A percentile compares a stretch with the other conserved stretches of the same genome.
Evolutionary conservation across 257 asterid genomes (phyloP).

Genomic region (Salvia miltiorrhiza): DNA sequence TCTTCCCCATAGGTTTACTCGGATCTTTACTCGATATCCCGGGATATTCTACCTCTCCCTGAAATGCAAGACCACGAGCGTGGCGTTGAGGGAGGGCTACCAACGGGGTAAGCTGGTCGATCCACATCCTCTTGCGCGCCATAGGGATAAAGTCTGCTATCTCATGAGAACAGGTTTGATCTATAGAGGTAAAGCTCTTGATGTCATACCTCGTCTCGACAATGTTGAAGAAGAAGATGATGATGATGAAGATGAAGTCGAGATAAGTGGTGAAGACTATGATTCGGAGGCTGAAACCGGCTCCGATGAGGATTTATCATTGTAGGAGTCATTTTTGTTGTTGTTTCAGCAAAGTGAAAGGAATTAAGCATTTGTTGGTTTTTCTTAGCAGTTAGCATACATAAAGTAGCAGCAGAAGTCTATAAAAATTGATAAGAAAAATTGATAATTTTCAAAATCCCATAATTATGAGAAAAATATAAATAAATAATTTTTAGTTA

Average conservation of each 20-base stretch:
- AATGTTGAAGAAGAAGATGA: slow-evolving; percentile 32
- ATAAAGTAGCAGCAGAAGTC: too few species aligned
- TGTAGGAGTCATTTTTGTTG: not conserved
- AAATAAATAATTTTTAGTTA: too few species aligned
- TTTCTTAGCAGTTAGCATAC: too few species aligned
- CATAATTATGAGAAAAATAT: too few species aligned
- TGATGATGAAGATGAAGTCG: slow-evolving; percentile 44
- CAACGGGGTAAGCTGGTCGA: slow-evolving; percentile 66
- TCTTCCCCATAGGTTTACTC: slow-evolving; percentile 86
- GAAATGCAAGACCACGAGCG: slow-evolving; percentile 90
- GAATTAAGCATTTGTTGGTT: too few species aligned
- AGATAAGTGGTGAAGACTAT: slow-evolving; percentile 20
- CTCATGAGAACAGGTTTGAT: slow-evolving; percentile 90
- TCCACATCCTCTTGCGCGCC: slow-evolving; percentile 62
- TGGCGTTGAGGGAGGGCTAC: slow-evolving; percentile 84
- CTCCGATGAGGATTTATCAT: slow-evolving; percentile 49
- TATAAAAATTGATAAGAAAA: too few species aligned
- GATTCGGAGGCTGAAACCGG: slow-evolving; percentile 42
- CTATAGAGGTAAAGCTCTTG: slow-evolving; percentile 62
- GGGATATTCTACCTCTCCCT: slow-evolving; percentile 85
- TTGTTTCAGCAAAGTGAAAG: too few species aligned
- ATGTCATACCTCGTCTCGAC: slow-evolving; percentile 48
- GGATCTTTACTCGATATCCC: slow-evolving; percentile 88
- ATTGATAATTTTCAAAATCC: too few species aligned
- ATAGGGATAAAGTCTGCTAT: slow-evolving; percentile 70